Percentiles rank a stretch among this genome's conserved stretches.
Conservation (phyloP, 129 eudicot genomes). For the Artemisia annua region DNA sequence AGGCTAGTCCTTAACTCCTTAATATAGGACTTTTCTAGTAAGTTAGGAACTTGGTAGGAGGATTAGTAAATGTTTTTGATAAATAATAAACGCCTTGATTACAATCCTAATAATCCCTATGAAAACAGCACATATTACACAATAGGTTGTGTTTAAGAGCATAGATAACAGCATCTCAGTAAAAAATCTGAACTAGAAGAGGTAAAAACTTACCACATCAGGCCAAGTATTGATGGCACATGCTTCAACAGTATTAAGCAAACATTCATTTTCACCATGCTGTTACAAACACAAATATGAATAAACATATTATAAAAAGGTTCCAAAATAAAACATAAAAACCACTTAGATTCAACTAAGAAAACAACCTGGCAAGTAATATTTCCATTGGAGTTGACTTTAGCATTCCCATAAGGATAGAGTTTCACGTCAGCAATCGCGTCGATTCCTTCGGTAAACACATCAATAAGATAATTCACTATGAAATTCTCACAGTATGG, state of each 20-base stretch:
- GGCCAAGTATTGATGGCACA: constrained; percentile 93
- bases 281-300: constrained; percentile 38
- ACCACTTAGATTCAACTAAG: not conserved
- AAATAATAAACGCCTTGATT: not conserved
- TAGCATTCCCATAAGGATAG: constrained; percentile 81
- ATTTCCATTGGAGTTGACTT: constrained; percentile 55
- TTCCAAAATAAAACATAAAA: not conserved
- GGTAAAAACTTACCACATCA: constrained; percentile 55
- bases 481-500: constrained; percentile 75
- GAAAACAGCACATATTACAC: not conserved
- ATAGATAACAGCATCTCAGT: not conserved
- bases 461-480: constrained; percentile 58
- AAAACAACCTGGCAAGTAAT: constrained; percentile 70
- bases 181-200: not conserved
- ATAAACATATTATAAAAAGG: not conserved
- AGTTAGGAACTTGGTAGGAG: too few relatives aligned
- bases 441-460: constrained; percentile 56
- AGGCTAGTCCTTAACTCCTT: too few relatives aligned
- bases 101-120: not conserved
- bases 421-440: constrained; percentile 59
- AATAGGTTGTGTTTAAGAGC: not conserved
- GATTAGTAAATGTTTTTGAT: not conserved
- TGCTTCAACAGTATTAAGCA: constrained; percentile 82
- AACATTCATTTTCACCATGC: constrained; percentile 85
- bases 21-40: too few relatives aligned